A percentile compares a stretch with the other conserved stretches of the same genome.
phyloP scores from a whole-genome alignment of 768 basidiomycete species.

The Amanita exitialis region DNA sequence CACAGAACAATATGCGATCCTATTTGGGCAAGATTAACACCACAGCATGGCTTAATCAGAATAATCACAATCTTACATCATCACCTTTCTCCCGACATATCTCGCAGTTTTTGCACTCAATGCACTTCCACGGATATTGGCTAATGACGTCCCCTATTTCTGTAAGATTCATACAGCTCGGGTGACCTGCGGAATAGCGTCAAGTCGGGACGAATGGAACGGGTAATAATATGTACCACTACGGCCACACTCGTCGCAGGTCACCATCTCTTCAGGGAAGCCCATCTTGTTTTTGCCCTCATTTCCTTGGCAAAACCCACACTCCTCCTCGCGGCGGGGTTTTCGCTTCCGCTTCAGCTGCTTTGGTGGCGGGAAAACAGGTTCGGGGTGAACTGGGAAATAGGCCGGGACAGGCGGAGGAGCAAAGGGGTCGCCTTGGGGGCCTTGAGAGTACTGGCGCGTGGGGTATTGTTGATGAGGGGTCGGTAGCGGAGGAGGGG shows the following conservation, averaged over 20 bases:
- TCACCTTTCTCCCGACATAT: constrained; percentile 78
- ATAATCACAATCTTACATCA: constrained; percentile 51
- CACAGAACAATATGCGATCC: constrained; percentile 83
- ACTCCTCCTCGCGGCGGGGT: constrained; percentile 48
- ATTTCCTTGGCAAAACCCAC: constrained; percentile 72
- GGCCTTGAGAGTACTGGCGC: constrained; percentile 58
- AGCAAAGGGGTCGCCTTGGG: constrained; percentile 79
- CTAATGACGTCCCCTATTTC: constrained; percentile 51
- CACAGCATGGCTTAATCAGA: constrained; percentile 6
- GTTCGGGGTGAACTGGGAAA: constrained; percentile 37
- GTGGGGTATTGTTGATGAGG: constrained; percentile 23
- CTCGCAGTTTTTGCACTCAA: constrained; percentile 90
- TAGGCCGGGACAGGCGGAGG: constrained; percentile 47
- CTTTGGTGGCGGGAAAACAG: constrained; percentile 31
- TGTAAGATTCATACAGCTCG: constrained; percentile 67
- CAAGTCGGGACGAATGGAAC: constrained; percentile 5
- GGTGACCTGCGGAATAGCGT: constrained; percentile 50
- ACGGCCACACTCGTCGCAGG: constrained; percentile 74
- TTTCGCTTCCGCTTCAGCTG: constrained; percentile 36
- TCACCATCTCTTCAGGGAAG: constrained; percentile 58
- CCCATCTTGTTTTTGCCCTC: constrained; percentile 47
- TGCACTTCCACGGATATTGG: constrained; percentile 78
- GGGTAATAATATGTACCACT: constrained; percentile 43
- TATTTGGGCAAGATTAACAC: constrained; percentile 19
- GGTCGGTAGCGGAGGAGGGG: constrained; percentile 16